phyloP scores from a whole-genome alignment of 495 filamentous ascomycete genomes.

The Tuber umbilicatum region DNA sequence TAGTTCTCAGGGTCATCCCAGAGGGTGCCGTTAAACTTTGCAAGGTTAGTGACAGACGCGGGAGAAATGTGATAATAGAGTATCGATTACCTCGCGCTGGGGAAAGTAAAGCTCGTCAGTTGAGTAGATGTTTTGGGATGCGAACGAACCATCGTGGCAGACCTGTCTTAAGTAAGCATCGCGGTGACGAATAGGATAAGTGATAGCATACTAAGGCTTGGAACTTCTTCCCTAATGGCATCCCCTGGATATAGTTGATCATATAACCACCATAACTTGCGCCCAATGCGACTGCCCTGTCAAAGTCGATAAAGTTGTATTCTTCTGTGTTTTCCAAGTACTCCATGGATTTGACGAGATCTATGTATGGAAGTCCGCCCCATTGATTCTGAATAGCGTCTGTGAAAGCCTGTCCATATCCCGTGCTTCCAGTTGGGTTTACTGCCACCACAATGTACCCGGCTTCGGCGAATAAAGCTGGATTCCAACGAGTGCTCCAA shows the following conservation, averaged over 20 bases:
- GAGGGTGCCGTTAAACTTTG: slow-evolving; percentile 61
- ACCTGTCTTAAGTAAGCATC: not conserved
- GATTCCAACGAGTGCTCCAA: slow-evolving; percentile 90
- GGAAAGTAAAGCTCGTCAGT: slow-evolving; percentile 89
- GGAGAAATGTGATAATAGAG: not conserved
- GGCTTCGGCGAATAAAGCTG: slow-evolving; percentile 82
- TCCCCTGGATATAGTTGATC: slow-evolving; percentile 63
- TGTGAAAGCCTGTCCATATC: slow-evolving; percentile 73
- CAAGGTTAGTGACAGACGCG: no score
- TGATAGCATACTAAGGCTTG: slow-evolving; percentile 61
- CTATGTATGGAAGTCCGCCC: slow-evolving; percentile 47
- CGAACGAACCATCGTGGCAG: slow-evolving; percentile 86
- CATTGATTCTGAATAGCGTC: slow-evolving; percentile 70
- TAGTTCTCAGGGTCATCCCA: slow-evolving; percentile 68
- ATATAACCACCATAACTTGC: slow-evolving; percentile 74
- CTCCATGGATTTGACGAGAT: slow-evolving; percentile 68
- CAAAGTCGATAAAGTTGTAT: slow-evolving; percentile 66
- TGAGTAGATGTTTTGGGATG: slow-evolving; percentile 63
- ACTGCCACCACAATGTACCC: slow-evolving; percentile 83
- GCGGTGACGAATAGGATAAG: not conserved
- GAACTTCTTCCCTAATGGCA: slow-evolving; percentile 67
- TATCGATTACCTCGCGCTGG: slow-evolving; percentile 55
- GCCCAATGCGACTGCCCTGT: slow-evolving; percentile 70
- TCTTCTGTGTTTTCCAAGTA: slow-evolving; percentile 58
- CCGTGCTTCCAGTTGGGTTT: slow-evolving; percentile 80